Percentiles rank a stretch among this genome's conserved stretches.
Conservation (phyloP, 2,329 filamentous ascomycete species). For the Talaromyces sp. region DNA sequence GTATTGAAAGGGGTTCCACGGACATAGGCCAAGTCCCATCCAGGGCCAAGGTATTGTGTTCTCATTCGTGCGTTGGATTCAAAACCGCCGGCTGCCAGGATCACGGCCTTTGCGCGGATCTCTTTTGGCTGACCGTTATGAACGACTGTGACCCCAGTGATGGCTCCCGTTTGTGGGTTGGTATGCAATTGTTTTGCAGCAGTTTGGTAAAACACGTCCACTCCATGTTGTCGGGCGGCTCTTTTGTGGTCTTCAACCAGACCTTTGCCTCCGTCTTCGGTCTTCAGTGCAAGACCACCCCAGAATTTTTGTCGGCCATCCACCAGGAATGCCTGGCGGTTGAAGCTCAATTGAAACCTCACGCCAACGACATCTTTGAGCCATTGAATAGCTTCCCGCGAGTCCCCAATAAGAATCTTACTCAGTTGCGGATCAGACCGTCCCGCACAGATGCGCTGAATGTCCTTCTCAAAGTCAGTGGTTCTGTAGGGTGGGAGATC, state of each 20-base stretch:
- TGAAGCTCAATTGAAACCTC: slow-evolving; percentile 57
- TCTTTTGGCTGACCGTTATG: slow-evolving; percentile 8
- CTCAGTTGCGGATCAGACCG: slow-evolving; percentile 49
- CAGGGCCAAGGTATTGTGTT: slow-evolving; percentile 51
- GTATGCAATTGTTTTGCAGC: slow-evolving; percentile 29
- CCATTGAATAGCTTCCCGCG: slow-evolving; percentile 51
- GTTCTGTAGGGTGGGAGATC: slow-evolving; percentile 55
- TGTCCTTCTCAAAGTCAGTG: slow-evolving; percentile 51
- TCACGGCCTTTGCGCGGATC: slow-evolving; percentile 20
- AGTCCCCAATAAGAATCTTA: slow-evolving; percentile 48
- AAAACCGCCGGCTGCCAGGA: slow-evolving; percentile 55
- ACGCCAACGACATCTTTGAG: slow-evolving; percentile 48
- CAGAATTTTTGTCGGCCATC: slow-evolving; percentile 59
- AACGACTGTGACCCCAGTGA: slow-evolving; percentile 19
- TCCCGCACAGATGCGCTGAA: slow-evolving; percentile 53
- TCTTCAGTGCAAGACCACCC: slow-evolving; percentile 60
- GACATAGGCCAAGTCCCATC: slow-evolving; percentile 59
- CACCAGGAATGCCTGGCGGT: slow-evolving; percentile 62
- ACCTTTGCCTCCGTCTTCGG: slow-evolving; percentile 56
- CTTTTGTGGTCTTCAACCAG: slow-evolving; percentile 47
- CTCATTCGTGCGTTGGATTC: slow-evolving; percentile 57
- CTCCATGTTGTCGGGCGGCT: slow-evolving; percentile 39
- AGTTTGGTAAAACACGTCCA: slow-evolving; percentile 46
- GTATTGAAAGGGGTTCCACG: slow-evolving; percentile 62
- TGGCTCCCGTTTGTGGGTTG: slow-evolving; percentile 14